These are phyloP conservation scores for Gryganskiella cystojenkinii DNA, from an alignment of 192 early-diverging fungal species.

Conservation along the genomic window DNA sequence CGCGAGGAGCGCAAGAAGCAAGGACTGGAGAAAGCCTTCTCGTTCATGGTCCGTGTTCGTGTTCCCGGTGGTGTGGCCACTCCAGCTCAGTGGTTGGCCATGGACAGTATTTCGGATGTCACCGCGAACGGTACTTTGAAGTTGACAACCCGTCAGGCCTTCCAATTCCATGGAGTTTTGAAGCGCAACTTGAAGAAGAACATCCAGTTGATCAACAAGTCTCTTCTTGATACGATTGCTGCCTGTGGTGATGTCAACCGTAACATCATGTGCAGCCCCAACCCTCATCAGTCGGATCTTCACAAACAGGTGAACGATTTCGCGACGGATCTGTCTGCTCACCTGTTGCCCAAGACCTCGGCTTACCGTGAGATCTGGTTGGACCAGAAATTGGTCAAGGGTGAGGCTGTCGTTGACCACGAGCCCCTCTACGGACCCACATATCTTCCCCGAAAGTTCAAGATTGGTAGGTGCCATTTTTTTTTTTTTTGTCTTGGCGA, in stretches of 20 bases:
- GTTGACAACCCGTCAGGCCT: conserved; percentile 96
- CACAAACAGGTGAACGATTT: conserved; percentile 85
- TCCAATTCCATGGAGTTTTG: conserved; percentile 96
- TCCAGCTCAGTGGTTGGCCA: conserved; percentile 91
- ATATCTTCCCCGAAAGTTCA: conserved; percentile 97
- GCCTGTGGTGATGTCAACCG: conserved; percentile 99
- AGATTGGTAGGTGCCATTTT: conserved; percentile 69
- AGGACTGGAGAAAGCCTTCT: conserved; percentile 92
- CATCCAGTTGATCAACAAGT: conserved; percentile 93
- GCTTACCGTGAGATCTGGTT: conserved; percentile 99
- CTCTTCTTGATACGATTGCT: conserved; percentile 91
- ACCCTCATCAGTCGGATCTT: conserved; percentile 81
- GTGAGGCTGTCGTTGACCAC: conserved; percentile 80
- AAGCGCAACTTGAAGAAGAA: conserved; percentile 90
- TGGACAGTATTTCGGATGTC: conserved; percentile 89
- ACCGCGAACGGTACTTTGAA: conserved; percentile 91
- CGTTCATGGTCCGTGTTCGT: conserved; percentile 97
- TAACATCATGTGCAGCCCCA: conserved; percentile 94
- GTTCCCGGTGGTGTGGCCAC: conserved; percentile 92
- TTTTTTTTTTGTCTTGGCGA: background rate
- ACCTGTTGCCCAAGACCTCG: conserved; percentile 85
- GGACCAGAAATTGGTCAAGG: conserved; percentile 88
- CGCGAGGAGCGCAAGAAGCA: conserved; percentile 85
- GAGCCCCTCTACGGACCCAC: conserved; percentile 95
- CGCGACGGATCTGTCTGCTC: conserved; percentile 73